Conservation (phyloP, 345 rosid genomes). For the Lepidium africanum region DNA sequence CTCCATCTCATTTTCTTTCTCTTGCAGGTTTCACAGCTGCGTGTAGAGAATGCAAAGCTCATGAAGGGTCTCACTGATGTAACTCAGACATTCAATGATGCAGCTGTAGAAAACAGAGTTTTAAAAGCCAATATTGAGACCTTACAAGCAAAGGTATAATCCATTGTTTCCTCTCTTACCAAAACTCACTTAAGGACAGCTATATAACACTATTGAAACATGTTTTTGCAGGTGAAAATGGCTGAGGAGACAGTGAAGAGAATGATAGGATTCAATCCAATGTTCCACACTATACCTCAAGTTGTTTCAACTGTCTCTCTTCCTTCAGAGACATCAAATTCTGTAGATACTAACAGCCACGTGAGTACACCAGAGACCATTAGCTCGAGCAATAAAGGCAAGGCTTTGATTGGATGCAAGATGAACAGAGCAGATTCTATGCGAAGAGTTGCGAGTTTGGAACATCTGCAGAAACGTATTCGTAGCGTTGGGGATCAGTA, state of each 20-base stretch:
- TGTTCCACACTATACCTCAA: slow-evolving; percentile 47
- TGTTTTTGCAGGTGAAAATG: slow-evolving; percentile 70
- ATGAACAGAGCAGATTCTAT: slow-evolving; percentile 57
- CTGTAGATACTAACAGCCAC: slow-evolving; percentile 28
- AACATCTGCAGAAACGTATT: slow-evolving; percentile 82
- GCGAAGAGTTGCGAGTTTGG: slow-evolving; percentile 86
- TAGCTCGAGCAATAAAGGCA: slow-evolving; percentile 18
- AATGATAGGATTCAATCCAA: slow-evolving; percentile 61
- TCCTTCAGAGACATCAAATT: slow-evolving; percentile 44
- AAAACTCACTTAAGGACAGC: background rate
- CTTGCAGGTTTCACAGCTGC: slow-evolving; percentile 67
- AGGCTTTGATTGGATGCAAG: slow-evolving; percentile 39
- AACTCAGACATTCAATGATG: slow-evolving; percentile 65
- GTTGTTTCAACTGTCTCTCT: slow-evolving; percentile 35
- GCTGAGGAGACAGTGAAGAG: slow-evolving; percentile 89
- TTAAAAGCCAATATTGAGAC: slow-evolving; percentile 91
- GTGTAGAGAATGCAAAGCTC: slow-evolving; percentile 66
- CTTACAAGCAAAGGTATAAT: slow-evolving; percentile 73
- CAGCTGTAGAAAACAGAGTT: slow-evolving; percentile 85
- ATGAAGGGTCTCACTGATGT: slow-evolving; percentile 59
- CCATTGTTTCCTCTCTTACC: background rate
- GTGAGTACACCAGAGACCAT: slow-evolving; percentile 9
- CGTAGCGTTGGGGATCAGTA: slow-evolving; percentile 39
- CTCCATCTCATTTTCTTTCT: background rate
- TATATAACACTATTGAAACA: background rate